Percentiles rank a stretch among this genome's conserved stretches.
Evolutionary conservation across 108 stramenopile species (phyloP).

Genomic region (Skeletonema grethae): DNA sequence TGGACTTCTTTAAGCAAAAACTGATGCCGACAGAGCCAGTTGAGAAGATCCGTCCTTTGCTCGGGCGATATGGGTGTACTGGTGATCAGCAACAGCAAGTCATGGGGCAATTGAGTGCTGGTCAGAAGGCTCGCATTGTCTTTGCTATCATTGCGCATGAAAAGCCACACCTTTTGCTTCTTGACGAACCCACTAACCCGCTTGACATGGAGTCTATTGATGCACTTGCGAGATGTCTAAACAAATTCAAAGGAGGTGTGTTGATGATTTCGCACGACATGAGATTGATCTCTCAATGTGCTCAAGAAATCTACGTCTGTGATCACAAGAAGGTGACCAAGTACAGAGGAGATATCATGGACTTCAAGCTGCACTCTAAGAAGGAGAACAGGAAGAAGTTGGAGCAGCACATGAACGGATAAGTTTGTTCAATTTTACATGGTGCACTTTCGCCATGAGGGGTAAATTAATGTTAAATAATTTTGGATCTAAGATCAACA

Average conservation of each 20-base stretch:
- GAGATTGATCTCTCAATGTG: constrained; percentile 97
- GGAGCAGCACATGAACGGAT: constrained; percentile 91
- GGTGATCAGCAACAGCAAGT: constrained; percentile 84
- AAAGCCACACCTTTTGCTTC: constrained; percentile 94
- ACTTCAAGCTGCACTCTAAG: constrained; percentile 89
- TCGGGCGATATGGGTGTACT: constrained; percentile 96
- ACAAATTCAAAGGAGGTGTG: constrained; percentile 98
- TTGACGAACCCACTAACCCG: constrained; percentile 98
- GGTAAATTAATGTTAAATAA: not conserved
- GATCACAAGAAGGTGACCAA: constrained; percentile 87
- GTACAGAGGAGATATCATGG: constrained; percentile 93
- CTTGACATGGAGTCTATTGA: constrained; percentile 98
- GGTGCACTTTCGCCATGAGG: not conserved
- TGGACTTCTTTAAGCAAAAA: constrained; percentile 93
- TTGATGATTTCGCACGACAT: constrained; percentile 99
- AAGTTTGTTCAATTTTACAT: constrained; percentile 21
- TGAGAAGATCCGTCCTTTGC: constrained; percentile 78
- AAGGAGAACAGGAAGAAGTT: constrained; percentile 89
- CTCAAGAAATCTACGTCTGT: constrained; percentile 96
- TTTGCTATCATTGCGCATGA: constrained; percentile 97
- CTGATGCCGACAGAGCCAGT: constrained; percentile 79
- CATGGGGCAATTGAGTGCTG: constrained; percentile 92
- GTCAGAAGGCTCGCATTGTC: constrained; percentile 97
- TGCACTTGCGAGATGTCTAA: constrained; percentile 93
- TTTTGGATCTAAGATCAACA: not conserved